These are phyloP conservation scores for Hypoxylon fragiforme DNA, from an alignment of 495 filamentous ascomycete species.

Conservation along the genomic window DNA sequence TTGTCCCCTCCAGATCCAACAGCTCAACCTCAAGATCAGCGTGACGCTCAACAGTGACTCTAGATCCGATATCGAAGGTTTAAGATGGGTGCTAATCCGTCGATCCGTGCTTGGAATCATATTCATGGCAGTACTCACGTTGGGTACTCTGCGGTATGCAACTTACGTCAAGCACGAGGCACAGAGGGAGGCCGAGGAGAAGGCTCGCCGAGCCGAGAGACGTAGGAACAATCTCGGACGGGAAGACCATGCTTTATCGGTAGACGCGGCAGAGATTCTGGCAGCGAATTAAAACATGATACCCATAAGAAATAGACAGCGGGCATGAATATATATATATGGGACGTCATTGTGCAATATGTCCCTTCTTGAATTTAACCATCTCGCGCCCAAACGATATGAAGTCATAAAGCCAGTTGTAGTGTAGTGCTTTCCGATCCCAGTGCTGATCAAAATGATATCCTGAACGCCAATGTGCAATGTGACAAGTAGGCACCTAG, in stretches of 20 bases:
- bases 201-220: constrained; percentile 38
- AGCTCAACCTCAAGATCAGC: constrained; percentile 92
- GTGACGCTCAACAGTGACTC: constrained; percentile 82
- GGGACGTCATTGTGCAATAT: not conserved
- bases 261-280: constrained; percentile 51
- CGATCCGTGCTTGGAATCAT: constrained; percentile 82
- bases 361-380: not conserved
- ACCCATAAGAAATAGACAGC: constrained; percentile 34
- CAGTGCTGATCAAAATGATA: not conserved
- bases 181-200: constrained; percentile 44
- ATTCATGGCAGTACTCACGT: constrained; percentile 53
- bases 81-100: constrained; percentile 88
- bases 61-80: constrained; percentile 85
- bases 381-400: not conserved
- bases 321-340: constrained; percentile 14
- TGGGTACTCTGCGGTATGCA: constrained; percentile 54
- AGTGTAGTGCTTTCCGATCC: too few relatives aligned
- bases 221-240: constrained; percentile 41
- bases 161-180: constrained; percentile 49
- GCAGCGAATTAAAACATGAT: constrained; percentile 47
- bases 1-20: constrained; percentile 70
- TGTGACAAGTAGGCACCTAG: too few relatives aligned
- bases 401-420: not conserved
- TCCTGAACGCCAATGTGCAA: constrained; percentile 19
- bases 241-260: constrained; percentile 40